Conservation (phyloP, 2,329 filamentous ascomycete genomes). For the Xylariaceae sp. region DNA sequence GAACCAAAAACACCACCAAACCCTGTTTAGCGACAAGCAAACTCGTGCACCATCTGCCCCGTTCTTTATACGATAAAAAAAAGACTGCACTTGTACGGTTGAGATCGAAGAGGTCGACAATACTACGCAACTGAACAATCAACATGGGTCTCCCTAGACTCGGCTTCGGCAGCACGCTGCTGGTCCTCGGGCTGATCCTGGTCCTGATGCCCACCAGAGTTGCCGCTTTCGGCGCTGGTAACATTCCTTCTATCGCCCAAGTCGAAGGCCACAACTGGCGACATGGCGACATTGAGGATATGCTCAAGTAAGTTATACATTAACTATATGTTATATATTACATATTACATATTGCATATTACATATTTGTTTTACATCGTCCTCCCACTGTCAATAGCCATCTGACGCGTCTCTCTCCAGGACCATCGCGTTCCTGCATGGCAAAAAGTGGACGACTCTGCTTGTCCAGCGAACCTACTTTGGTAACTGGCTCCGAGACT, state of each 20-base stretch:
- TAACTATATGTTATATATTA: too few species aligned
- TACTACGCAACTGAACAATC: neutral
- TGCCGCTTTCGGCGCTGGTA: slow-evolving; percentile 62
- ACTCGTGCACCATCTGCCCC: neutral
- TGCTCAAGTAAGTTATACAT: slow-evolving; percentile 49
- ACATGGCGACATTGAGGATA: slow-evolving; percentile 75
- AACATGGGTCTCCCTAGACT: slow-evolving; percentile 44
- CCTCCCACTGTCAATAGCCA: neutral
- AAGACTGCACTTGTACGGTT: neutral
- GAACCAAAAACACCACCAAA: too few species aligned
- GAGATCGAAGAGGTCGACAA: neutral
- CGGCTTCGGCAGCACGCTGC: slow-evolving; percentile 47
- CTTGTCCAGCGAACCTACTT: slow-evolving; percentile 76
- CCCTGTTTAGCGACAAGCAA: too few species aligned
- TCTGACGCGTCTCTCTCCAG: slow-evolving; percentile 6
- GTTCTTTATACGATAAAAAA: neutral
- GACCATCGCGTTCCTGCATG: slow-evolving; percentile 67
- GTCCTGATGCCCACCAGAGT: slow-evolving; percentile 52
- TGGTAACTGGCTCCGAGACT: slow-evolving; percentile 82
- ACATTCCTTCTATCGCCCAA: slow-evolving; percentile 60
- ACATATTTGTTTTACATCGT: neutral
- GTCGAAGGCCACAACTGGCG: slow-evolving; percentile 65
- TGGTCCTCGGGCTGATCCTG: slow-evolving; percentile 49
- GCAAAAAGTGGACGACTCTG: slow-evolving; percentile 79
- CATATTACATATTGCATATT: too few species aligned